These are phyloP conservation scores for Sphagnum tenellum DNA, from an alignment of 225 moss, liverwort and hornwort species.

Conservation along the genomic window DNA sequence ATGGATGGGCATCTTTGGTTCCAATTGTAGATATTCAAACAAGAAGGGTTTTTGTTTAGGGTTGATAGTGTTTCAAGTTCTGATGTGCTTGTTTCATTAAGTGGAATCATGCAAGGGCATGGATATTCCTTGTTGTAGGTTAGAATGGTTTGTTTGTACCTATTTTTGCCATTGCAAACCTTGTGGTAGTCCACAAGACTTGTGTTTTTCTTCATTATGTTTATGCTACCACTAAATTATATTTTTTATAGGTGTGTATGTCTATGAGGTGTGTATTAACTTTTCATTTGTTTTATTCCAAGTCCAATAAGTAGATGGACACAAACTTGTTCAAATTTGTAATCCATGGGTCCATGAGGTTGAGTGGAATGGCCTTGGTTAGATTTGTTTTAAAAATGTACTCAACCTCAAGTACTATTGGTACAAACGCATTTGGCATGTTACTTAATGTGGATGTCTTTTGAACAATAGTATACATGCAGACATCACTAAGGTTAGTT, in stretches of 20 bases:
- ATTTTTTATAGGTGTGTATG: neutral
- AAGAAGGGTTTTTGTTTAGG: constrained; percentile 91
- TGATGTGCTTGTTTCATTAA: constrained; percentile 92
- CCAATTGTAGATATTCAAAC: constrained; percentile 89
- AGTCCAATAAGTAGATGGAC: constrained; percentile 95
- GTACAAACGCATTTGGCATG: neutral
- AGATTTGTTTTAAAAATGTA: constrained; percentile 92
- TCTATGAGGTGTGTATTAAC: neutral
- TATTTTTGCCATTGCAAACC: neutral
- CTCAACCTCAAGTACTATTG: constrained; percentile 72
- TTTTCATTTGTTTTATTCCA: constrained; percentile 9
- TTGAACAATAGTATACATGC: too few relatives aligned
- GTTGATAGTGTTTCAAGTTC: constrained; percentile 98
- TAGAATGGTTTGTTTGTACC: neutral
- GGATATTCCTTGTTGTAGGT: constrained; percentile 95
- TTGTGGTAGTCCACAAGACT: too few relatives aligned
- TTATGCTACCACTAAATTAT: too few relatives aligned
- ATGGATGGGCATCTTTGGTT: constrained; percentile 91
- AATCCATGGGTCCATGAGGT: constrained; percentile 99
- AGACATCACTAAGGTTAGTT: too few relatives aligned
- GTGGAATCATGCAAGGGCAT: constrained; percentile 97
- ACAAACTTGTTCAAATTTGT: constrained; percentile 89
- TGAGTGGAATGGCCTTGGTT: constrained; percentile 99
- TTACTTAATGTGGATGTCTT: too few relatives aligned
- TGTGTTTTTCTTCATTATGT: too few relatives aligned